Base-by-base conservation (phyloP, 2,329 filamentous ascomycete genomes). In the Pseudopithomyces maydicus region DNA sequence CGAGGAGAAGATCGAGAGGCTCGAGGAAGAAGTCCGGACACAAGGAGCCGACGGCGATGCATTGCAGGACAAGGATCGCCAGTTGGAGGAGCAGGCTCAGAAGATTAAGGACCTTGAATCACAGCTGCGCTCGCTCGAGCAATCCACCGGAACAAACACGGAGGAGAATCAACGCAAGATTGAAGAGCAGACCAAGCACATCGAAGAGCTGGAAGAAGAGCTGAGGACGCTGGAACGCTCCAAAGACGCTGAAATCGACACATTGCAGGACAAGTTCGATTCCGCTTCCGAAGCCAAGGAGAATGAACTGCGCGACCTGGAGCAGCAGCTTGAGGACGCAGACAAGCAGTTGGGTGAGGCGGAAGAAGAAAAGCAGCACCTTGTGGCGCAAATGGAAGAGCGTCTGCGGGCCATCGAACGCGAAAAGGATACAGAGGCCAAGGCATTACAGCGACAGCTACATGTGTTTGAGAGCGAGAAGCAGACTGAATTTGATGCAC, bases 241-340 rank as follows among this genome's bases (percentile, higher is more conserved):
- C 33, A 77, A 79, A 26, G 77, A 79, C 44, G 70, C 74, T 26
- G 78, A 82, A 62, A 67, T 81, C 49, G 74, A 80, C 32, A 67
- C 67, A 2, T 62, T 82, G 42, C 74, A 77, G 47, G 71, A 74
- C 17, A 74, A 74, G 58, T 68, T 81, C 3, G 75, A 79, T 19
- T 68, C 71, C 35, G 72, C 74, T 1, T 71, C 75, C 17, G 67
- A 73, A 6, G 68, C 65, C 32, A 76, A 71, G 49, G 80, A 85
- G 54, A 71, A 73, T 38, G 78, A 79, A 44, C 73, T 92, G 29
- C 84, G 84, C 19, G 74, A 77, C 15, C 68, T 80, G 7, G 74
- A 80, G 47, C 61, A 74, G 15, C 68, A 77, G 14, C 61, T 80
- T 14, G 73, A 77, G 43, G 68, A 75, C 64, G 62, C 56, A 1